phyloP scores from a whole-genome alignment of 169 alveolate genomes.

The Plasmodium relictum region DNA sequence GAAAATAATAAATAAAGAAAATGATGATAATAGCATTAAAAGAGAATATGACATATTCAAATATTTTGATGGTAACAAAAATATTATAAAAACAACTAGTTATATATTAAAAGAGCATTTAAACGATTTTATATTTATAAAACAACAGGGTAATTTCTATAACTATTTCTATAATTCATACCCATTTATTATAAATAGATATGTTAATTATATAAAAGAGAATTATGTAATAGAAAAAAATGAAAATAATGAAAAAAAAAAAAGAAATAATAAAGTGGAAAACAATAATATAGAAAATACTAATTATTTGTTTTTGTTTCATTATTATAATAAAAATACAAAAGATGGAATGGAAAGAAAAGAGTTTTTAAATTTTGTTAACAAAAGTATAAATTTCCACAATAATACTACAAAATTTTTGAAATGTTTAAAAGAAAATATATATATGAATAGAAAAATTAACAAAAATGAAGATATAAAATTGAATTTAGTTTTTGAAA shows the following conservation, averaged over 20 bases:
- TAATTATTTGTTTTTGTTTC: slow-evolving; percentile 7
- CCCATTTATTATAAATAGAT: slow-evolving; percentile 54
- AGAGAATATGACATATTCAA: slow-evolving; percentile 20
- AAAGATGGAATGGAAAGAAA: slow-evolving; percentile 15
- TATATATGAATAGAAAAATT: slow-evolving; percentile 3
- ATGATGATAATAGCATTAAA: neutral
- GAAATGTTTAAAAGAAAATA: slow-evolving; percentile 27
- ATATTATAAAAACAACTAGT: slow-evolving; percentile 53
- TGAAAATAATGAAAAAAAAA: neutral
- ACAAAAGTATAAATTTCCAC: slow-evolving; percentile 17
- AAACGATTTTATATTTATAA: slow-evolving; percentile 34
- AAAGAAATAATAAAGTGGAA: neutral
- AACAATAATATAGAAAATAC: slow-evolving; percentile 11
- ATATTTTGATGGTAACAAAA: slow-evolving; percentile 44
- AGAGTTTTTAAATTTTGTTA: slow-evolving; percentile 7
- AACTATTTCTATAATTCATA: slow-evolving; percentile 52
- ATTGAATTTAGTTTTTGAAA: slow-evolving; percentile 13
- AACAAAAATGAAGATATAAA: slow-evolving; percentile 10
- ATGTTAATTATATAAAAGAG: slow-evolving; percentile 18
- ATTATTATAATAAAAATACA: slow-evolving; percentile 43
- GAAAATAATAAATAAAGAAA: slow-evolving; percentile 1
- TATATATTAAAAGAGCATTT: slow-evolving; percentile 68
- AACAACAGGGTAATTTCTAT: slow-evolving; percentile 28
- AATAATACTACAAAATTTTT: slow-evolving; percentile 23
- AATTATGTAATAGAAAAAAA: neutral